These are phyloP conservation scores for Auricularia auricula-judae DNA, from an alignment of 768 basidiomycete species.

Conservation along the genomic window DNA sequence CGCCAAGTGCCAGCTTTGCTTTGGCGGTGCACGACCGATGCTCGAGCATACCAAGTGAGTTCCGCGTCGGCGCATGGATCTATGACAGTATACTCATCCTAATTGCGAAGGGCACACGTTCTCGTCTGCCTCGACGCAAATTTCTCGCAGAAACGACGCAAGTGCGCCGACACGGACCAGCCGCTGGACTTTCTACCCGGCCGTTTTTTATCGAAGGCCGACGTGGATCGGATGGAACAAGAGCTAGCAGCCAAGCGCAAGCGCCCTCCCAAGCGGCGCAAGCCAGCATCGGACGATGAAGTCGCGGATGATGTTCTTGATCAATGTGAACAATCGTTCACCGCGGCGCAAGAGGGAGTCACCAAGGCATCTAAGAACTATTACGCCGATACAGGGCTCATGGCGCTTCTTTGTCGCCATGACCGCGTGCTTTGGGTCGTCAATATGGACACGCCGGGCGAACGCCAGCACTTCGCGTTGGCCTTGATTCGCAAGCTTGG, in stretches of 20 bases:
- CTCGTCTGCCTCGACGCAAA: constrained; percentile 3
- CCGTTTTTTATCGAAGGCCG: not conserved
- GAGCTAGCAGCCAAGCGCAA: not conserved
- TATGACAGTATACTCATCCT: no score
- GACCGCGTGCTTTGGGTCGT: constrained; percentile 20
- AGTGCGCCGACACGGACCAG: not conserved
- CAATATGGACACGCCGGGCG: constrained; percentile 29
- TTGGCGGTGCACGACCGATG: no score
- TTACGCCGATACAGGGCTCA: constrained; percentile 12
- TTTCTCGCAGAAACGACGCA: not conserved
- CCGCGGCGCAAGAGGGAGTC: constrained; percentile 4
- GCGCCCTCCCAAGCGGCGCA: no score
- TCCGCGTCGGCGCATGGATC: no score
- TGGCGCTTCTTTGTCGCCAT: constrained; percentile 12
- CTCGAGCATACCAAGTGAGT: no score
- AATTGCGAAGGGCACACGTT: not conserved
- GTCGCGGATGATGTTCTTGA: not conserved
- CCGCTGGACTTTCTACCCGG: not conserved
- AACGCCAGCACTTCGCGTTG: constrained; percentile 29
- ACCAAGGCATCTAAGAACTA: constrained; percentile 3
- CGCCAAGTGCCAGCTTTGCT: no score
- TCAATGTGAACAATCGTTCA: constrained; percentile 6
- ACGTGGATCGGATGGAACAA: not conserved
- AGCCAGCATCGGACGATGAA: not conserved
- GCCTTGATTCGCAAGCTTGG: constrained; percentile 23